Percentiles rank a stretch among this genome's conserved stretches.
Conservation (phyloP, 139 green algal species). For the Yamagishiella unicocca region DNA sequence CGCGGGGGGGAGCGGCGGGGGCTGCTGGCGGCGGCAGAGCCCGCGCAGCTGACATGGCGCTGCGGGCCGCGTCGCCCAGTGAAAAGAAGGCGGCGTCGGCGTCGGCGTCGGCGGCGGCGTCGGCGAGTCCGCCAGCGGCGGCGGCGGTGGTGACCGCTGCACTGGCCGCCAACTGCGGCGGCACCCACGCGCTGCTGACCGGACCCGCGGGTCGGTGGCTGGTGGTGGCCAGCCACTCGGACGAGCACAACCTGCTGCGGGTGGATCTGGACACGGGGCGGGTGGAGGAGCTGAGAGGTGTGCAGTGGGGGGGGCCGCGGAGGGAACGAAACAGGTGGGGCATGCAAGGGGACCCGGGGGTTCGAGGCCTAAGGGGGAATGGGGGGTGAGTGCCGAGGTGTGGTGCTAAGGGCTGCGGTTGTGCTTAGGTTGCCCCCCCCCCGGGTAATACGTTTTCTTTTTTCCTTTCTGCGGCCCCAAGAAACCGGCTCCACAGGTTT, state of each 20-base stretch:
- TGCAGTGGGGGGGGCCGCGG: background rate
- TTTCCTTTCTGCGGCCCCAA: too few species aligned
- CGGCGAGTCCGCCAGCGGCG: background rate
- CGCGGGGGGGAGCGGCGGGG: too few species aligned
- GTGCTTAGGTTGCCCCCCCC: too few species aligned
- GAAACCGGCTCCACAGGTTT: too few species aligned
- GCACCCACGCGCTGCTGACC: conserved; percentile 11
- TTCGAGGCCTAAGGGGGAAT: too few species aligned
- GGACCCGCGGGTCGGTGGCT: conserved; percentile 19
- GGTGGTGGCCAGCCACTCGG: conserved; percentile 13
- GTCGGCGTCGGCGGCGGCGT: background rate
- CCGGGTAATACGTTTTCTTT: too few species aligned
- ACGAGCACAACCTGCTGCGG: conserved; percentile 26
- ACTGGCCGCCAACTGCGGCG: conserved; percentile 4
- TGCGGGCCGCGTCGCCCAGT: too few species aligned
- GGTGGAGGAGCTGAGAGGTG: conserved; percentile 21
- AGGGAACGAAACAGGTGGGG: too few species aligned
- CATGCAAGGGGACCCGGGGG: background rate
- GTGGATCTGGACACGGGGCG: conserved; percentile 1
- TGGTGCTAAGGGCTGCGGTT: too few species aligned
- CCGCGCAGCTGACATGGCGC: too few species aligned
- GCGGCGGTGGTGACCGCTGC: background rate
- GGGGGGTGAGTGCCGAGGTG: too few species aligned
- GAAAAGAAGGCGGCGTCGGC: background rate
- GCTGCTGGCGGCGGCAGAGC: too few species aligned